Base-by-base conservation (phyloP, 1,139 yeast species). In the Blastobotrys niveus region DNA sequence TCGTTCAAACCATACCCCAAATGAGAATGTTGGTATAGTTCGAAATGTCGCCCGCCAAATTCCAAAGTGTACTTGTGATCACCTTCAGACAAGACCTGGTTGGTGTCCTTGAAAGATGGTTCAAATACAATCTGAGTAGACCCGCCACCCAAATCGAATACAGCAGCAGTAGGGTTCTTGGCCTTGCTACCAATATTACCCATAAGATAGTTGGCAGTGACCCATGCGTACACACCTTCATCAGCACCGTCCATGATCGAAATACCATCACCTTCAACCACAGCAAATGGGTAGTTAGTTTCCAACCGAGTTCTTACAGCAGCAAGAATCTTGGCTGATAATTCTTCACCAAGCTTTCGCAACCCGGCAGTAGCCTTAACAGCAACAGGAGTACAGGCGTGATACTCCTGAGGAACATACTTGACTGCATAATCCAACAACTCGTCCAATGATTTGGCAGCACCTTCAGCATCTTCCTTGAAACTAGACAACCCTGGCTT, bases 151-250 rank as follows among this genome's bases (percentile, higher is more conserved):
- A 91, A 77, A 63, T 91, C 99, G 62, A 91, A 91, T 12, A 91
- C 95, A 7, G 97, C 98, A 42, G 95, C 95, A 10, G 98, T 91
- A 26, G 91, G 85, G 25, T 68, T 64, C 65, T 79, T 60, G 40
- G 77, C 82, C 18, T 77, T 66, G 22, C 80, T 69, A 22, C 97
- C 97, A 62, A 91, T 87, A 66, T 89, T 89, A 34, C 96, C 96
- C 55, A 91, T 74, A 52, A 91, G 71, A 64, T 81, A 91, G 70
- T 91, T 91, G 43, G 96, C 82, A 31, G 98, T 91, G 62, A 91
- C 83, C 99, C 99, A 91, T 1, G 98, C 98, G 60, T 79, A 91
- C n/a, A 91, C 96, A 63, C 98, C 99, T 70, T 91, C 98, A 58
- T 89, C 95, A 51, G 79, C 82, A 55, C 98, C 98, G 48, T 85